A percentile compares a stretch with the other conserved stretches of the same genome.
These are phyloP conservation scores for Kluyveromyces lactis DNA, from an alignment of 805 yeast species.

Conservation along the genomic window DNA sequence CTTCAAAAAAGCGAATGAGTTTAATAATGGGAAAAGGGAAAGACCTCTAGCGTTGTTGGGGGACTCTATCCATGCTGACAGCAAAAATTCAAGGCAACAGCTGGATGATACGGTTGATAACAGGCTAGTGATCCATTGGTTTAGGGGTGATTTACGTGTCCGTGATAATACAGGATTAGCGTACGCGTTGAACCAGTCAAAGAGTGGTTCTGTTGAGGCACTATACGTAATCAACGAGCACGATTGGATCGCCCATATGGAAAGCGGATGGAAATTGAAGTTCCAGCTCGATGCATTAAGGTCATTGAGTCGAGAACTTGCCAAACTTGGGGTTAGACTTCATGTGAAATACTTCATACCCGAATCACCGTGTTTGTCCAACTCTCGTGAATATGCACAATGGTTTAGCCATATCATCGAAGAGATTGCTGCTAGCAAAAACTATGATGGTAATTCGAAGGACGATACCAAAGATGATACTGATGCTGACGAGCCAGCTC, in stretches of 20 bases:
- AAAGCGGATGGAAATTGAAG: conserved; percentile 36
- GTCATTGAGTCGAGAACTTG: conserved; percentile 26
- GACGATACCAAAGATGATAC: neutral
- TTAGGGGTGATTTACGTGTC: conserved; percentile 38
- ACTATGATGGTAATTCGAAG: neutral
- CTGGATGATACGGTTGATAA: conserved; percentile 3
- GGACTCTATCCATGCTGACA: conserved; percentile 3
- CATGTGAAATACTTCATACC: conserved; percentile 20
- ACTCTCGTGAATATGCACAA: conserved; percentile 11
- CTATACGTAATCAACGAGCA: conserved; percentile 35
- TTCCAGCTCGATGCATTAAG: conserved; percentile 31
- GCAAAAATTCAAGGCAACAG: neutral
- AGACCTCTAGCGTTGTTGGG: conserved; percentile 14
- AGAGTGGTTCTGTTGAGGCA: conserved; percentile 15
- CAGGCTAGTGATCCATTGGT: conserved; percentile 35
- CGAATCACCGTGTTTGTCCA: conserved; percentile 9
- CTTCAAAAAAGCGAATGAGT: conserved; percentile 13
- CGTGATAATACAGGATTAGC: conserved; percentile 37
- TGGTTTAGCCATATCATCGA: conserved; percentile 14
- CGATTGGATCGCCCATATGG: conserved; percentile 35
- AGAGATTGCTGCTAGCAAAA: conserved; percentile 1
- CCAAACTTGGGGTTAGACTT: conserved; percentile 32
- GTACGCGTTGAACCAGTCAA: conserved; percentile 27
- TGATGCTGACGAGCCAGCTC: neutral
- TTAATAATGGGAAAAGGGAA: conserved; percentile 12